phyloP scores from a whole-genome alignment of 768 basidiomycete genomes.

The Suillus subluteus region DNA sequence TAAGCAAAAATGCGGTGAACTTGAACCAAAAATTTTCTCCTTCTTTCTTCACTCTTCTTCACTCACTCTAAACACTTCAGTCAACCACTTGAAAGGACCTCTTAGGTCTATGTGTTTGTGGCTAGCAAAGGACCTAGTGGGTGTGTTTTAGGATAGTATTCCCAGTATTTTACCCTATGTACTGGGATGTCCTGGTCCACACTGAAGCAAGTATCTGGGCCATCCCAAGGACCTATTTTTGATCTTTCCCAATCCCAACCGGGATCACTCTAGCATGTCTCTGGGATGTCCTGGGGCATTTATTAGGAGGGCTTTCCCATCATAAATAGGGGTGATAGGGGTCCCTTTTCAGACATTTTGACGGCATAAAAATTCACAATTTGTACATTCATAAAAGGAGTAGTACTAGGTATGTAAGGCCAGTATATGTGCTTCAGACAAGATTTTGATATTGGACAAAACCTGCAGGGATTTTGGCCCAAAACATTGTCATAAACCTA shows the following conservation, averaged over 20 bases:
- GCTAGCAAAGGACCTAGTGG: background rate
- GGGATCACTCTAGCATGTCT: background rate
- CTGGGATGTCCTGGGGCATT: background rate
- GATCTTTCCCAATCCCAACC: background rate
- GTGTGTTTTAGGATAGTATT: background rate
- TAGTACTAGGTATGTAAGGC: background rate
- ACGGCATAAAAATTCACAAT: background rate
- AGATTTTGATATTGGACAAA: background rate
- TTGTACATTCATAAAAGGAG: background rate
- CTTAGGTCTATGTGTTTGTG: background rate
- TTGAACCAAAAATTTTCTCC: no score
- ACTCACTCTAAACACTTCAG: no score
- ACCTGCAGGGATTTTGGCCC: no score
- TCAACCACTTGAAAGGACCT: no score
- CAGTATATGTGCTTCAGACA: background rate
- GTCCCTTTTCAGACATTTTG: constrained; percentile 1
- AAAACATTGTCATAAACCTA: no score
- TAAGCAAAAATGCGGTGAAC: no score
- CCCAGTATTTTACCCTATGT: constrained; percentile 1
- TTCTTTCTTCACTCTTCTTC: no score
- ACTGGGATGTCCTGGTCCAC: background rate
- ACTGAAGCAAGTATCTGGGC: background rate
- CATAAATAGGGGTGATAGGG: background rate
- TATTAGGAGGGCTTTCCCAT: background rate
- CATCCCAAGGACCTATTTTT: background rate